Evolutionary conservation across 768 basidiomycete genomes (phyloP), one percentile per base, ranked within the genome.

Genomic region (Lactarius tabidus): DNA sequence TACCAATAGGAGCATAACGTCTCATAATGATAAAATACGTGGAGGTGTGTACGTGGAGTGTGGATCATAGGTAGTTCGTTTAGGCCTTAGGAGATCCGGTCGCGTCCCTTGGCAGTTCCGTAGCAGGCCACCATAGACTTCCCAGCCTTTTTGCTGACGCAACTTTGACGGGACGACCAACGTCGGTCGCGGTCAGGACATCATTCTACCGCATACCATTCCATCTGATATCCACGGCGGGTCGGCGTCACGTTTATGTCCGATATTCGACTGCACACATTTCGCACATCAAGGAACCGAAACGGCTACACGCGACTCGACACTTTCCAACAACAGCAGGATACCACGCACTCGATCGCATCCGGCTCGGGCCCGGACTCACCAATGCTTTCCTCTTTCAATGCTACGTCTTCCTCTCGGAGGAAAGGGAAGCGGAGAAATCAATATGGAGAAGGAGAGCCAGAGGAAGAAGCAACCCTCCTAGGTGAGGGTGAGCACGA

Each of bases 401-500:
- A 35, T n/a, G 28, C 48, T 8, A 14, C 64, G 12, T 36, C 64
- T n/a, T 67, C 67, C 20, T 2, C 64, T 6, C 66, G 64, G 56
- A 61, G 59, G 52, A 54, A 68, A 31, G 65, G 67, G 35, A 59
- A 57, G 51, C 57, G 67, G 60, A 59, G 67, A 56, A 29, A 67
- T 15, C 55, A 60, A 2, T 68, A 67, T 51, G 59, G 35, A 4
- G 67, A 68, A 2, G 65, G 52, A 23, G 67, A 62, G 35, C 60
- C 60, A 1, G 65, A 68, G 23, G 67, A 67, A 62, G 67, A 67
- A 53, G 67, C 61, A 39, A 63, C 52, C 36, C 45, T 68, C 29
- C 57, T 68, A 20, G 65, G 65, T 3, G 65, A 67, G 41, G 75
- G 77, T 18, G 71, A 73, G 61, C 69, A 64, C 23, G 76, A 78